A percentile compares a stretch with the other conserved stretches of the same genome.
These are phyloP conservation scores for Aaosphaeria arxii DNA, from an alignment of 2,329 filamentous ascomycete genomes.

Conservation along the genomic window DNA sequence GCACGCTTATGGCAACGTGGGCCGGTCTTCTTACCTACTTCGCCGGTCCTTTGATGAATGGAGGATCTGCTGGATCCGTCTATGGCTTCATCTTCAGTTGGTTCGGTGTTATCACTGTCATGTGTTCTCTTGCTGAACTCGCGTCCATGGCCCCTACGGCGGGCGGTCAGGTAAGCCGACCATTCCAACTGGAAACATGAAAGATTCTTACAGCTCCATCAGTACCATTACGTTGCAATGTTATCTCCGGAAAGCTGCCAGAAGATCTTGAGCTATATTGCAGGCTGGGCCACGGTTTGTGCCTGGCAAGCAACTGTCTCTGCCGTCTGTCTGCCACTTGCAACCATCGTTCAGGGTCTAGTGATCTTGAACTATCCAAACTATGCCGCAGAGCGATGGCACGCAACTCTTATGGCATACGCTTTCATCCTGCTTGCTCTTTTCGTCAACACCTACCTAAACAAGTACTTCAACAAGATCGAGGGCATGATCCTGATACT, in stretches of 20 bases:
- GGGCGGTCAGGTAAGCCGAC: not conserved
- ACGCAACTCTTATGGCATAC: constrained; percentile 49
- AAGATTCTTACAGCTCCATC: not conserved
- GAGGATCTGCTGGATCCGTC: not conserved
- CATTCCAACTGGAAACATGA: not conserved
- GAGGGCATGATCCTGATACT: constrained; percentile 47
- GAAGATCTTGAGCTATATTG: not conserved
- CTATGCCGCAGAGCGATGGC: constrained; percentile 45
- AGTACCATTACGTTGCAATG: not conserved
- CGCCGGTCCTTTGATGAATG: not conserved
- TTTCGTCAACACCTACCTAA: constrained; percentile 44
- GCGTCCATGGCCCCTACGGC: not conserved
- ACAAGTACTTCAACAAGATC: constrained; percentile 43
- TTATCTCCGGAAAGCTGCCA: not conserved
- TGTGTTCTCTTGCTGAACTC: not conserved
- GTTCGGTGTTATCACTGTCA: not conserved
- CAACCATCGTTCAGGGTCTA: constrained; percentile 27
- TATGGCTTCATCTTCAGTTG: constrained; percentile 1
- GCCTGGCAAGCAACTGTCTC: constrained; percentile 39
- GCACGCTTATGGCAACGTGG: constrained; percentile 2
- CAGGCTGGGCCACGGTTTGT: constrained; percentile 42
- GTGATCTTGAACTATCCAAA: constrained; percentile 36
- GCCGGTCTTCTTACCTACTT: constrained; percentile 2
- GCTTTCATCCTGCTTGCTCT: constrained; percentile 40
- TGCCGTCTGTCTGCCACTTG: constrained; percentile 21